Evolutionary conservation across 202 grass and related monocot genomes (phyloP), one percentile per base, ranked within the genome.

Genomic region (Schoenoplectus tabernaemontani): DNA sequence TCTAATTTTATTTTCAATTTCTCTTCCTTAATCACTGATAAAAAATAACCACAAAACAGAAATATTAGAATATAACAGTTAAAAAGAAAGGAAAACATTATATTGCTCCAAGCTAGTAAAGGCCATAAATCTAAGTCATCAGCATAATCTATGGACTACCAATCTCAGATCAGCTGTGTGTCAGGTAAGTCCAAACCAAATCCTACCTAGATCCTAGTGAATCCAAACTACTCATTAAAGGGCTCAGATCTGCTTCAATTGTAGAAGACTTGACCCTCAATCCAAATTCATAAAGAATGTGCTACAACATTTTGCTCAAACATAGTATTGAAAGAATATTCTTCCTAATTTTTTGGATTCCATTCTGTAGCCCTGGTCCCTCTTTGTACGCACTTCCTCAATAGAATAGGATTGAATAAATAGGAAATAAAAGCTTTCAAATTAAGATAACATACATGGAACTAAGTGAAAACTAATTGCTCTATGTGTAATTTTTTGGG

Each of bases 21-120:
- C 64, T 92, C 78, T 64, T 98, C 87, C 70, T 90, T 84, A 84
- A 77, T 86, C 57, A 41, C 95, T 98, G 67, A 39, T 57, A 36
- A 68, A 77, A 44, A 30, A 85, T 65, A 53, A 78, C 9, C 32
- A 57, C 17, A n/a, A n/a, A n/a, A n/a, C n/a, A n/a, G n/a, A n/a
- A n/a, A n/a, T 30, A 46, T 80, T 47, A 80, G 39, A 78, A 22
- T 43, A 16, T 1, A 23, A 48, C 1, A 15, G 38, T 61, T 61
- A 16, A 5, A 33, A 7, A 6, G 26, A 17, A 67, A 16, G 64
- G 15, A 73, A n/a, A 51, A 15, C 0, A 50, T n/a, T n/a, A n/a
- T n/a, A n/a, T n/a, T n/a, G n/a, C n/a, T n/a, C n/a, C n/a, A n/a
- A n/a, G n/a, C n/a, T n/a, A n/a, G n/a, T n/a, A n/a, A n/a, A n/a